Base-by-base conservation (phyloP, 441 rosid genomes). In the Pelargonium fulgidum region DNA sequence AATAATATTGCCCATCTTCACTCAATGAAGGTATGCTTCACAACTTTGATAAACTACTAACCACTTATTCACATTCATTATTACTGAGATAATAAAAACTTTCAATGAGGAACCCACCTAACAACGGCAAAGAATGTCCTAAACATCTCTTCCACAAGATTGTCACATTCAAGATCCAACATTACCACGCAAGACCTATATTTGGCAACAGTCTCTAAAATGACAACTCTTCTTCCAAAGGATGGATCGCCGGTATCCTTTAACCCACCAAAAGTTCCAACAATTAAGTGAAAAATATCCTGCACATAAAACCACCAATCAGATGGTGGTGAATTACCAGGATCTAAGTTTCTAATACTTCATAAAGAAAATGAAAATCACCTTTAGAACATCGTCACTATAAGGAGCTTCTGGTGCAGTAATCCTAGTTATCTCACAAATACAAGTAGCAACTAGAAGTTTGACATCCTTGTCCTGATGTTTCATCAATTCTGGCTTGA, bases 391-490 rank as follows among this genome's bases (percentile, higher is more conserved):
- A 63, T 85, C 95, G 81, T 91, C 99, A 69, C 78, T 80, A 70
- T 93, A 96, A 71, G 99, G 98, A 72, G 98, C 96, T 81, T 91
- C 97, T 54, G 99, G 99, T n/a, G 99, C 99, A 72, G 99, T 91
- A 64, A 96, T 86, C 69, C 98, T 89, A 71, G 98, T 91, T 73
- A 93, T 89, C 84, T 96, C 99, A 74, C 98, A 96, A 71, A 96
- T 81, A 70, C 97, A 96, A 29, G 96, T 86, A 12, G 99, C 98
- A 79, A 96, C 88, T 72, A 96, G 89, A 87, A 96, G 98, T 80
- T 89, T 91, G 73, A 87, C 91, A 73, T 96, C 98, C 85, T 81
- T 90, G 76, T 96, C 99, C 80, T 85, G 98, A 87, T 96, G 97
- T 80, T 86, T 86, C 77, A 96, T 85, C 82, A 90, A 73, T 45